Percentiles rank a stretch among this genome's conserved stretches.
Conservation (phyloP, 1,284 basidiomycete genomes). For the Mycena sp. region DNA sequence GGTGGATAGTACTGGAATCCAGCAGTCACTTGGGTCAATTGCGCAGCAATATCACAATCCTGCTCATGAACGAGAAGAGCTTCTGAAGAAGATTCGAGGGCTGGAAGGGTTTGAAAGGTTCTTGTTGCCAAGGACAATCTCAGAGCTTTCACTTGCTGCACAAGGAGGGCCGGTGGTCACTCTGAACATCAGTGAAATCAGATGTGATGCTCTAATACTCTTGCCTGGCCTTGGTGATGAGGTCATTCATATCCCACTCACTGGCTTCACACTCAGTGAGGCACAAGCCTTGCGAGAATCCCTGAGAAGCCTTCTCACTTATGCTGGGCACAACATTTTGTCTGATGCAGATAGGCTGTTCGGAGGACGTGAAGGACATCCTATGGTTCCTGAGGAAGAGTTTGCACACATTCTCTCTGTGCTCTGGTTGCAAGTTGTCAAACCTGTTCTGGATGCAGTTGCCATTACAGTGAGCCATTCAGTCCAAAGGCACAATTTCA, state of each 20-base stretch:
- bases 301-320: background rate
- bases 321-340: too few species aligned
- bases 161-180: background rate
- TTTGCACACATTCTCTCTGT: background rate
- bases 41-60: background rate
- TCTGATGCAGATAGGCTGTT: too few species aligned
- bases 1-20: background rate
- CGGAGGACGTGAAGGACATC: background rate
- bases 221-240: background rate
- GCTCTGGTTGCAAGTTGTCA: background rate
- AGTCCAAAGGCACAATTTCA: background rate
- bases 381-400: background rate
- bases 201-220: slow-evolving; percentile 11
- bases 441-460: background rate
- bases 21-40: background rate
- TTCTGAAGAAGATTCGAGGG: background rate
- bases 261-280: background rate
- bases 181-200: background rate
- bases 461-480: background rate
- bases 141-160: slow-evolving; percentile 1
- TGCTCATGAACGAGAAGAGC: background rate
- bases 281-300: background rate
- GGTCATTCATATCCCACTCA: slow-evolving; percentile 1
- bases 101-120: background rate
- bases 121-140: background rate